phyloP scores from a whole-genome alignment of 108 stramenopile species.

The Asterionellopsis glacialis region DNA sequence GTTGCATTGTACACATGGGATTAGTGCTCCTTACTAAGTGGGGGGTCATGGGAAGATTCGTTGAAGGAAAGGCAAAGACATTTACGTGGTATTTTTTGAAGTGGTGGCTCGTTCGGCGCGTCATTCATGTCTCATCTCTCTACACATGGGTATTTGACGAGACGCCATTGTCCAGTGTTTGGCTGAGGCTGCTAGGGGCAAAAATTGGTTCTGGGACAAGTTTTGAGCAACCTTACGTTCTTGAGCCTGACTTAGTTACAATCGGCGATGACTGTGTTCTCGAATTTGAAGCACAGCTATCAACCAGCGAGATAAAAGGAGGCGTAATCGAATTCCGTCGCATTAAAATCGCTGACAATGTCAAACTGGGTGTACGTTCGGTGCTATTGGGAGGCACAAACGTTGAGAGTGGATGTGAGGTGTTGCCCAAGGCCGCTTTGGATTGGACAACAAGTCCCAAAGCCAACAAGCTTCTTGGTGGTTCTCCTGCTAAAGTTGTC shows the following conservation, averaged over 20 bases:
- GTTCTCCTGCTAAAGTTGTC: slow-evolving; percentile 11
- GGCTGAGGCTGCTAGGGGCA: slow-evolving; percentile 6
- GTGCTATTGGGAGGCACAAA: slow-evolving; percentile 13
- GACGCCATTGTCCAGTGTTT: slow-evolving; percentile 11
- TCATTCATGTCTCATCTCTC: slow-evolving; percentile 6
- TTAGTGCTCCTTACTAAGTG: slow-evolving; percentile 13
- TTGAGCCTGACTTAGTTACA: slow-evolving; percentile 8
- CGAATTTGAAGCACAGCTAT: slow-evolving; percentile 12
- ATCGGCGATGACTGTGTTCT: slow-evolving; percentile 7
- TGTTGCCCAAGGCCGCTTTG: slow-evolving; percentile 9
- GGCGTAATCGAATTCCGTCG: slow-evolving; percentile 11
- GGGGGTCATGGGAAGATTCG: slow-evolving; percentile 7
- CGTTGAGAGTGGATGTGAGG: slow-evolving; percentile 11
- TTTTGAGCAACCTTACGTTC: slow-evolving; percentile 1
- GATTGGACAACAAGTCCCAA: slow-evolving; percentile 5
- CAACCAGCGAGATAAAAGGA: slow-evolving; percentile 6
- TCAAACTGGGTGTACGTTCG: slow-evolving; percentile 12
- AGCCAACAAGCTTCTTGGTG: slow-evolving; percentile 7
- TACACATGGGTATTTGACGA: slow-evolving; percentile 15
- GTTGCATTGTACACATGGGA: slow-evolving; percentile 12
- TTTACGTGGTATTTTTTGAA: slow-evolving; percentile 7
- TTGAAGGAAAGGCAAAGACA: slow-evolving; percentile 9
- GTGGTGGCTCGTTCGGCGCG: slow-evolving; percentile 12
- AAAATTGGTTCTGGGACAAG: slow-evolving; percentile 1
- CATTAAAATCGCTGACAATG: slow-evolving; percentile 5